Evolutionary conservation across 768 basidiomycete genomes (phyloP).

Genomic region (Tephrocybe sp.): DNA sequence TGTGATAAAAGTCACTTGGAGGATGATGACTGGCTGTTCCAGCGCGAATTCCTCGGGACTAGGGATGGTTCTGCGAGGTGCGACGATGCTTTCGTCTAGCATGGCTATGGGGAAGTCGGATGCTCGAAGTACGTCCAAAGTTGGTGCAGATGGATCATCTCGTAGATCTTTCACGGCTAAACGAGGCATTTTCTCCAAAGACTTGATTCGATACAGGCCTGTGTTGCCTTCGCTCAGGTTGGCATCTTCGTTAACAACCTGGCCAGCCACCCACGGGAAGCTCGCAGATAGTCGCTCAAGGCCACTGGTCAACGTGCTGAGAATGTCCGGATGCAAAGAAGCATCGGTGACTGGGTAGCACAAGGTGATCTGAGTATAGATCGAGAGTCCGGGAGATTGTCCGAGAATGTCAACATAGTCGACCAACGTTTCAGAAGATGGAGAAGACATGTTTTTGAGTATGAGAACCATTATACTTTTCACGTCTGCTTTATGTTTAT

Average conservation of each 20-base stretch:
- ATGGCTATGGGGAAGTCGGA: slow-evolving; percentile 23
- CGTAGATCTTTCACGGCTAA: slow-evolving; percentile 24
- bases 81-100: slow-evolving; percentile 24
- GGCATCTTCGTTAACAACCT: slow-evolving; percentile 20
- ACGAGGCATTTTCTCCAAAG: slow-evolving; percentile 5
- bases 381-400: slow-evolving; percentile 8
- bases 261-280: slow-evolving; percentile 27
- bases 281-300: slow-evolving; percentile 19
- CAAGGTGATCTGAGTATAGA: slow-evolving; percentile 26
- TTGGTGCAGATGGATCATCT: slow-evolving; percentile 15
- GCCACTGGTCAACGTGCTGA: slow-evolving; percentile 19
- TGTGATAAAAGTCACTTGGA: slow-evolving; percentile 24
- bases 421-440: too few species aligned
- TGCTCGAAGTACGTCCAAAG: slow-evolving; percentile 20
- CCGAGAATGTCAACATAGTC: slow-evolving; percentile 6
- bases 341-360: slow-evolving; percentile 18
- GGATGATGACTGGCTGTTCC: slow-evolving; percentile 22
- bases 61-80: slow-evolving; percentile 22
- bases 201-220: slow-evolving; percentile 19
- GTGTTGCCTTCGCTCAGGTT: slow-evolving; percentile 10
- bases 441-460: too few species aligned
- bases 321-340: slow-evolving; percentile 9
- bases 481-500: too few species aligned
- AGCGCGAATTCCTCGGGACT: slow-evolving; percentile 10
- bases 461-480: too few species aligned